Evolutionary conservation across 192 early-diverging fungal species (phyloP).

Genomic region (Umbelopsis sp.): DNA sequence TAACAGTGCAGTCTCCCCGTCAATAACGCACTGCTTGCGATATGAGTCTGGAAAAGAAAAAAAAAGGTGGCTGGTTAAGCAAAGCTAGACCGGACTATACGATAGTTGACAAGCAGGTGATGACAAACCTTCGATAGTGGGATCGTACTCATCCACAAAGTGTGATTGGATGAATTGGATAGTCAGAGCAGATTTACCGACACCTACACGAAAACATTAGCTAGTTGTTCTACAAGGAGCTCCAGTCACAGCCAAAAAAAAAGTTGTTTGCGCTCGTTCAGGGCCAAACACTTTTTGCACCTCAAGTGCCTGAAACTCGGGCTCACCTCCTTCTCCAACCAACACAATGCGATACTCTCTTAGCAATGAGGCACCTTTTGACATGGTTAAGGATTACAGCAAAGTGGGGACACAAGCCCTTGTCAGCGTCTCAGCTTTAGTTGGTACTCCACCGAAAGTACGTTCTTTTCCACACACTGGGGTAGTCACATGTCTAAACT

Average conservation of each 20-base stretch:
- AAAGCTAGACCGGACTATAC: neutral
- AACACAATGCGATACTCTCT: slow-evolving; percentile 4
- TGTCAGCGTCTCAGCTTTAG: too few species aligned
- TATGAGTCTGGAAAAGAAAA: slow-evolving; percentile 75
- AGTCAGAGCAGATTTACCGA: slow-evolving; percentile 82
- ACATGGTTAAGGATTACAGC: neutral
- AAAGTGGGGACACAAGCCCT: neutral
- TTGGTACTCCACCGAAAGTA: too few species aligned
- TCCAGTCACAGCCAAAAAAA: neutral
- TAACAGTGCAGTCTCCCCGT: slow-evolving; percentile 83
- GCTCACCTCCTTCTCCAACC: slow-evolving; percentile 5
- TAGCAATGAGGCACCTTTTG: neutral
- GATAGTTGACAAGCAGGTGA: too few species aligned
- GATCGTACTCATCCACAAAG: slow-evolving; percentile 92
- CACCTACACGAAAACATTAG: slow-evolving; percentile 38
- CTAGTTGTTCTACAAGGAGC: neutral
- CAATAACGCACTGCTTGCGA: slow-evolving; percentile 95
- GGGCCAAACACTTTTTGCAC: too few species aligned
- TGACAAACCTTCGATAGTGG: slow-evolving; percentile 80
- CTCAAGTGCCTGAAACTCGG: too few species aligned
- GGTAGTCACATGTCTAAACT: too few species aligned
- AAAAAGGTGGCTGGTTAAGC: neutral
- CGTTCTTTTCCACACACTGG: too few species aligned
- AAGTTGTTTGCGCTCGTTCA: too few species aligned
- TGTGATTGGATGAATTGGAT: slow-evolving; percentile 83